Base-by-base conservation (phyloP, 305 asterid genomes). In the Fraxinus platypoda region DNA sequence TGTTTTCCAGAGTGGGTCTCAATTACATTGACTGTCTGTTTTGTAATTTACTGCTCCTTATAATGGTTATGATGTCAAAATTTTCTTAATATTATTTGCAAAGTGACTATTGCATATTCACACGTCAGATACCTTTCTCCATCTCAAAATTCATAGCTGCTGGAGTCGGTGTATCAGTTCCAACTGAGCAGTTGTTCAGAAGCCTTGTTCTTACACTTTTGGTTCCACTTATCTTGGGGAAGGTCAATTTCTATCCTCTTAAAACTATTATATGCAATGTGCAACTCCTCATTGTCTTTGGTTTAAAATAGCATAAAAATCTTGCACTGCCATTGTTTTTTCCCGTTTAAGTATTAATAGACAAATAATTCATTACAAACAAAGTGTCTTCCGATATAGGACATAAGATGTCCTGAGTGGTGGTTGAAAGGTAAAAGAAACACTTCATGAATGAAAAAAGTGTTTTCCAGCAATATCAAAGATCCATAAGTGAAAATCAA, bases 161-260 rank as follows among this genome's bases (percentile, higher is more conserved):
- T 74, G 98, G 97, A 78, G 95, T 93, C 4, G 99, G 99, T 38
- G 93, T 94, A 85, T 87, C 97, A 35, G 87, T 94, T 82, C 96
- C 97, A 25, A 76, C 95, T 21, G 91, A 89, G 83, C 89, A 83
- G 81, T 79, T 95, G 88, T 89, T 94, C 88, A 93, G 88, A 94
- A 93, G 94, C 89, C 98, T 94, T 80, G 89, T 93, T 87, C 85
- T 93, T 85, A 94, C 92, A 12, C 94, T 95, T 85, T 76, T 94
- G 81, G 92, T 94, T 87, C 99, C 98, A 80, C 93, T 93, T 70
- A 81, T 94, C 57, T 25, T 93, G 81, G 98, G 98, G 80, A 94
- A 94, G 97, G 97, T 94, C 86, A 80, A 70, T 37, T 49, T 35
- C 76, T 84, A 59, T 78, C 79, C 71, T 81, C 79, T 74, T 46